Evolutionary conservation across 257 asterid species (phyloP).

Genomic region (Avicennia marina): DNA sequence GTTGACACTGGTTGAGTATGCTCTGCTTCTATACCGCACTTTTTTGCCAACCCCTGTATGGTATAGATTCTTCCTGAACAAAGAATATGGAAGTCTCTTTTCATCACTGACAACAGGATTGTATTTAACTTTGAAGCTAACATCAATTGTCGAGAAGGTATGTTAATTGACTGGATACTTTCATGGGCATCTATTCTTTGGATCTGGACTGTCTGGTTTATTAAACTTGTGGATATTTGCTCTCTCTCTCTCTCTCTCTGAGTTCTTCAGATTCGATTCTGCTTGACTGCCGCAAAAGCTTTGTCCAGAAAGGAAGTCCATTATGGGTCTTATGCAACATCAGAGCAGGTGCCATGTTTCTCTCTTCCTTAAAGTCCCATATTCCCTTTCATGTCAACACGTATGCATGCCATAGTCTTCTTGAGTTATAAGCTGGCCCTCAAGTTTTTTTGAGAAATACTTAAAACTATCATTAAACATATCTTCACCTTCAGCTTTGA

Average conservation of each 20-base stretch:
- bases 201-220: conserved; percentile 1
- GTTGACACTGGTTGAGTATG: conserved; percentile 73
- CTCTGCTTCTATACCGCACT: conserved; percentile 64
- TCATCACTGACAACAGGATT: conserved; percentile 73
- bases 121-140: conserved; percentile 78
- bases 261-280: conserved; percentile 50
- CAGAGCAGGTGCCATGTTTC: conserved; percentile 53
- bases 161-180: neutral
- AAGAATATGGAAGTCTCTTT: conserved; percentile 80
- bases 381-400: too few relatives aligned
- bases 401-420: neutral
- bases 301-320: conserved; percentile 57
- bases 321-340: conserved; percentile 66
- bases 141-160: conserved; percentile 78
- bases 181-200: neutral
- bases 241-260: neutral
- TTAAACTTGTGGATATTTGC: neutral
- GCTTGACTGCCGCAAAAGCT: conserved; percentile 55
- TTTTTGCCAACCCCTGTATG: conserved; percentile 83
- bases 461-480: too few relatives aligned
- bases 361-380: too few relatives aligned
- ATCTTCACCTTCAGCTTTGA: too few relatives aligned
- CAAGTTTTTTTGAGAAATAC: too few relatives aligned
- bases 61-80: conserved; percentile 85
- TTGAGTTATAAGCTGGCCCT: too few relatives aligned